Evolutionary conservation across 1,284 basidiomycete species (phyloP).

Genomic region (Anthracocystis panici-leucophaei): DNA sequence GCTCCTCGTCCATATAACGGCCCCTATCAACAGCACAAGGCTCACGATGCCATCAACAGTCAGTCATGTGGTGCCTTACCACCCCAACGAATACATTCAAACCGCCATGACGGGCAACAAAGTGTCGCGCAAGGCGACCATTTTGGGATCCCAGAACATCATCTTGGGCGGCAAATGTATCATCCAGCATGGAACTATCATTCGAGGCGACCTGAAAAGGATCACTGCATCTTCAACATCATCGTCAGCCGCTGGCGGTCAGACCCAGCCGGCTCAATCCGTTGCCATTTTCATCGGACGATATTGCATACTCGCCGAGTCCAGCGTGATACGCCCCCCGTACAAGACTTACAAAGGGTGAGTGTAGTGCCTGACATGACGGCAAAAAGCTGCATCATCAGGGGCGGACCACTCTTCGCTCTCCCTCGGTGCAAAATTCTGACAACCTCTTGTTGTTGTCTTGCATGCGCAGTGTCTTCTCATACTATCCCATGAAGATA

Average conservation of each 20-base stretch:
- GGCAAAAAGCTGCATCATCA: too few relatives aligned
- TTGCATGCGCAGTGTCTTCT: conserved; percentile 76
- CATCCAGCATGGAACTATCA: conserved; percentile 86
- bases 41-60: conserved; percentile 32
- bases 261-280: conserved; percentile 66
- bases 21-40: not conserved
- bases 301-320: conserved; percentile 91
- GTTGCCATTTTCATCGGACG: conserved; percentile 92
- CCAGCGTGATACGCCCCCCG: conserved; percentile 80
- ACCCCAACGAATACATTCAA: conserved; percentile 60
- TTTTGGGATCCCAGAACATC: conserved; percentile 94
- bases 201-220: conserved; percentile 82
- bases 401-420: too few relatives aligned
- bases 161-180: conserved; percentile 97
- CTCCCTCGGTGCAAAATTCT: not conserved
- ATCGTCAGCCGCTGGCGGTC: conserved; percentile 70
- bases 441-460: not conserved
- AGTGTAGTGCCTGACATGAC: conserved; percentile 41
- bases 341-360: conserved; percentile 76
- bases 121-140: conserved; percentile 91
- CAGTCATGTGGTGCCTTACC: conserved; percentile 36
- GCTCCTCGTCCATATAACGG: not conserved
- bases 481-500: conserved; percentile 97
- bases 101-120: conserved; percentile 84
- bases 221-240: conserved; percentile 80